Evolutionary conservation across 2,329 filamentous ascomycete species (phyloP), one percentile per base, ranked within the genome.

Genomic region (Emmonsiellopsis sp.): DNA sequence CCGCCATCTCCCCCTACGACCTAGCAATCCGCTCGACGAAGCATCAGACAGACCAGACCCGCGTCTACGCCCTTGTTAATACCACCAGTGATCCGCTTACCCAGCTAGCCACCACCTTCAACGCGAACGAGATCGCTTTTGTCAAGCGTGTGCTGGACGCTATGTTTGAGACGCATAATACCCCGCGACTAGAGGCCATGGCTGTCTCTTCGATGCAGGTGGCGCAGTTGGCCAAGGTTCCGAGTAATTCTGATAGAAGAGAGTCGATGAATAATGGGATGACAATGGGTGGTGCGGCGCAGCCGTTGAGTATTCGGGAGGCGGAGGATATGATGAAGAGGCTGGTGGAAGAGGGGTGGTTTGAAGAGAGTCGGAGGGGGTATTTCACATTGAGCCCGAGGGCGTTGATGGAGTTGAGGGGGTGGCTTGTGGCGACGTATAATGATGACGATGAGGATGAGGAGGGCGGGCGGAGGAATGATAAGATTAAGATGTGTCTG

Each of bases 81-180:
- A 89, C 86, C 1, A 85, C 87, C 8, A 89, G 86, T 57, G 93
- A 98, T 69, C 76, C 85, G 0, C 75, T 92, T 55, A 94, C 89
- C 0, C 92, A 96, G 64, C 79, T 96, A 40, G 89, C 91, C 1
- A 97, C 93, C 0, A 83, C 81, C 0, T 87, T 87, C 65, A 80
- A 78, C 7, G 75, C 89, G 0, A 90, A 95, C 60, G 91, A 97
- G 73, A 87, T 97, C 34, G 83, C 87, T 0, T 98, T 89, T 67
- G 81, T 97, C 52, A 93, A 94, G 70, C 79, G 93, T 7, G 69
- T 96, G 2, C 79, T 98, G 0, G 91, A 96, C 67, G 83, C 81
- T 61, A 95, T 98, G 81, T 98, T 97, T 66, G 89, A 94, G 58
- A 86, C 82, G 16, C 84, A 89, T 73, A 97, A 97, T 65, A 89